Evolutionary conservation across 352 stramenopile species (phyloP).

Genomic region (Phytophthora megakarya): DNA sequence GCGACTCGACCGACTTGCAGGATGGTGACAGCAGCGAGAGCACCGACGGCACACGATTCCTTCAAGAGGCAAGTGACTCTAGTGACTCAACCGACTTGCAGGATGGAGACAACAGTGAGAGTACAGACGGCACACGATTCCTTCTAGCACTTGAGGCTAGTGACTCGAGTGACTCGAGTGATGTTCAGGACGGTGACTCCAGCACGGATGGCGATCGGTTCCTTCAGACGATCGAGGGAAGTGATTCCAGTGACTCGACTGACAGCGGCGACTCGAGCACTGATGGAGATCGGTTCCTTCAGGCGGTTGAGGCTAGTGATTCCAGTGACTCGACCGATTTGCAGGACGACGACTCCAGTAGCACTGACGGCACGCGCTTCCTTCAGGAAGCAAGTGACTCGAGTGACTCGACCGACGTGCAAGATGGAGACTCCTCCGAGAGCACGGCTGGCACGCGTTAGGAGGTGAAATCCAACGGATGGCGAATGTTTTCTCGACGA

Average conservation of each 20-base stretch:
- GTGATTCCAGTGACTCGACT: background rate
- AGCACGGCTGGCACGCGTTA: too few species aligned
- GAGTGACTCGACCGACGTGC: too few species aligned
- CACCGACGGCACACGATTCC: conserved; percentile 9
- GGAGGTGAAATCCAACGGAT: background rate
- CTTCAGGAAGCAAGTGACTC: too few species aligned
- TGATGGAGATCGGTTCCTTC: background rate
- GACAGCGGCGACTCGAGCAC: background rate
- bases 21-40: conserved; percentile 14
- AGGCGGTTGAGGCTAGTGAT: background rate
- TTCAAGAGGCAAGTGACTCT: too few species aligned
- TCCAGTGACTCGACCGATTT: too few species aligned
- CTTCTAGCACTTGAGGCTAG: conserved; percentile 10
- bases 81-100: conserved; percentile 3
- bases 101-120: conserved; percentile 11
- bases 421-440: too few species aligned
- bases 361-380: conserved; percentile 1
- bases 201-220: background rate
- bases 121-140: conserved; percentile 9
- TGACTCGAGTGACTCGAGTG: too few species aligned
- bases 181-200: background rate
- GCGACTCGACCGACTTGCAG: conserved; percentile 1
- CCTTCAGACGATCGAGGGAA: conserved; percentile 1
- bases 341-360: too few species aligned
- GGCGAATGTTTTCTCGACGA: background rate